Evolutionary conservation across 306 rosid genomes (phyloP), one percentile per base, ranked within the genome.

Genomic region (Sicyos edulis): DNA sequence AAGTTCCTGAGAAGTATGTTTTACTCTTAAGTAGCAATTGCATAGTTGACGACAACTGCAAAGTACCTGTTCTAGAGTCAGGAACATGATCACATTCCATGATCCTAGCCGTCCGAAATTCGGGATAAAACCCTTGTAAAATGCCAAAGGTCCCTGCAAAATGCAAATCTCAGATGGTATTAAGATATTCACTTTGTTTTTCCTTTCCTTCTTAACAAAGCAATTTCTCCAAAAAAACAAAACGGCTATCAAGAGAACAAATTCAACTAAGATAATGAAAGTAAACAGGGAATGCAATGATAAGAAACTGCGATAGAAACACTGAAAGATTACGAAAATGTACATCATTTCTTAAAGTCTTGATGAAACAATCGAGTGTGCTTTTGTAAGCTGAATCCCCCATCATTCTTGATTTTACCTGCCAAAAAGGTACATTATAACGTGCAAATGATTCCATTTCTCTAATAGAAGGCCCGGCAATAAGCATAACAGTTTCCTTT

Each of bases 381-480:
- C 78, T 86, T 88, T 83, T 93, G 90, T 93, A 93, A 74, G 89
- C 56, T 67, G 97, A 71, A 80, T 93, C 96, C 22, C 96, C 98
- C 98, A 93, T 93, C 97, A 93, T 93, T 85, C 97, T 90, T 24
- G 98, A 93, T 81, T 93, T 93, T 29, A 93, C 97, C 98, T 93
- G 89, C 59, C 77, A 77, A 80, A 55, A 75, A 82, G 17, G 26
- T 63, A 76, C 65, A 57, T 56, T 12, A 69, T 22, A 26, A 68
- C 22, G 44, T 22, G 73, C 22, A 26, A 49, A 68, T 24, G 58
- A 68, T 8, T 68, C 22, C 15, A 4, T 32, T n/a, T 13, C 44
- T 61, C 47, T 4, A 32, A 61, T 29, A 13, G 47, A 32, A 61
- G 67, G 21, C 5, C 21, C 7, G 12, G 12, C 12, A 32, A 32